Evolutionary conservation across 805 yeast genomes (phyloP).

Genomic region (Wickerhamiella kurtzmanii): DNA sequence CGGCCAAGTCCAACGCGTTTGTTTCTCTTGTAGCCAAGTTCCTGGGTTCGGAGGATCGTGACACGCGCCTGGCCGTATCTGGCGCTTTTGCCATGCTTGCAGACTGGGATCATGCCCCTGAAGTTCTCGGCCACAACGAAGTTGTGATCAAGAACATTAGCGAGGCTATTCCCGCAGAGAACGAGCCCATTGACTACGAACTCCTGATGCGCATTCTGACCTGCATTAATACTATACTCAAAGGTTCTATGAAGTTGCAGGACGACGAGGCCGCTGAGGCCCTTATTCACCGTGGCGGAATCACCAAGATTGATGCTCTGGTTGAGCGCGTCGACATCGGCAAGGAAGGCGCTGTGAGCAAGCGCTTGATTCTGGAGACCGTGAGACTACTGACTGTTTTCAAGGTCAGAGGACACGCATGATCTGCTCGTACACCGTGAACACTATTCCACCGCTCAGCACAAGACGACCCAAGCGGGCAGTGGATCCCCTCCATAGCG

Average conservation of each 20-base stretch:
- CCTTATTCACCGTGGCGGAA: constrained; percentile 16
- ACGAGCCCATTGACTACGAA: constrained; percentile 7
- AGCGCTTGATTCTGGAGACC: constrained; percentile 8
- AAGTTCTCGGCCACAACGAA: constrained; percentile 19
- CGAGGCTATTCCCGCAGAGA: constrained; percentile 16
- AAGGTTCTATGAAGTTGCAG: constrained; percentile 10
- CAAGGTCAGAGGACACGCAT: constrained; percentile 36
- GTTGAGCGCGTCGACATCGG: constrained; percentile 13
- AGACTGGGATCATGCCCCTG: constrained; percentile 27
- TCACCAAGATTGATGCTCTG: constrained; percentile 15
- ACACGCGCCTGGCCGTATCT: constrained; percentile 27
- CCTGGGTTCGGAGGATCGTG: constrained; percentile 22
- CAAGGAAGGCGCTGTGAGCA: constrained; percentile 7
- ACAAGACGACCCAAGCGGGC: constrained; percentile 88
- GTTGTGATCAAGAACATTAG: constrained; percentile 19
- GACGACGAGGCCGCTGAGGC: constrained; percentile 20
- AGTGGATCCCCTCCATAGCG: constrained; percentile 98
- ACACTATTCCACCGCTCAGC: constrained; percentile 92
- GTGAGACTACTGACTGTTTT: constrained; percentile 15
- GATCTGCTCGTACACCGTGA: constrained; percentile 89
- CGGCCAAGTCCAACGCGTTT: constrained; percentile 21
- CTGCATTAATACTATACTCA: constrained; percentile 17
- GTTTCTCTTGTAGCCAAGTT: constrained; percentile 22
- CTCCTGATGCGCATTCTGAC: constrained; percentile 22
- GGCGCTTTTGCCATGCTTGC: constrained; percentile 30